Base-by-base conservation (phyloP, 2,329 filamentous ascomycete genomes). In the Colletotrichum musicola region DNA sequence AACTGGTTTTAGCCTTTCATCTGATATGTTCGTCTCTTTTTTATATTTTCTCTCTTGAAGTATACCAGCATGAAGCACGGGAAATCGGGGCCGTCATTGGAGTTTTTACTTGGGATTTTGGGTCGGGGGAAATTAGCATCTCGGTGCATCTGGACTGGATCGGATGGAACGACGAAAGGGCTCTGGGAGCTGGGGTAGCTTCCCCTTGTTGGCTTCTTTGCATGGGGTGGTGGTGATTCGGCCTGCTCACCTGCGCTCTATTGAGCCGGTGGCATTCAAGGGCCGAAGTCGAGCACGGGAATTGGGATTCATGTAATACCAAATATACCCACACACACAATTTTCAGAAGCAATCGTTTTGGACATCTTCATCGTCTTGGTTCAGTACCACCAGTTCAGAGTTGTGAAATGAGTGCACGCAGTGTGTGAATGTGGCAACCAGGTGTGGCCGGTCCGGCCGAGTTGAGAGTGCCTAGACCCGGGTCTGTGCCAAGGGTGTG, bases 121-220 rank as follows among this genome's bases (percentile, higher is more conserved):
- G 64, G 64, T 20, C 44, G 25, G 64, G 64, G 51, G 49, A 16
- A 27, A 25, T 25, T 65, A 69, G 64, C 67, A 71, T 73, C 54
- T 60, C 69, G 62, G 68, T 62, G 62, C 60, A 68, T 71, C 64
- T 63, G 69, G 65, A 42, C 60, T 68, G 71, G 71, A 74, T 70
- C 62, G 65, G 63, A 68, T 68, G 70, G 69, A 74, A 68, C 60
- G 65, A 71, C 71, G 50, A 60, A 64, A 64, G 68, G 65, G 75
- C 74, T 77, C 75, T 73, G 71, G 75, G 72, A 75, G 76, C 73
- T 73, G 72, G 75, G 74, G 73, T 73, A 77, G 75, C 70, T 76
- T 51, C 73, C 74, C 65, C 30, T 35, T 53, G 62, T 69, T 67
- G 61, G 55, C 49, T 70, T 69, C 51, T 69, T 35, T 49, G 35